Evolutionary conservation across 257 asterid genomes (phyloP).

Genomic region (Parsonsia alboflavescens): DNA sequence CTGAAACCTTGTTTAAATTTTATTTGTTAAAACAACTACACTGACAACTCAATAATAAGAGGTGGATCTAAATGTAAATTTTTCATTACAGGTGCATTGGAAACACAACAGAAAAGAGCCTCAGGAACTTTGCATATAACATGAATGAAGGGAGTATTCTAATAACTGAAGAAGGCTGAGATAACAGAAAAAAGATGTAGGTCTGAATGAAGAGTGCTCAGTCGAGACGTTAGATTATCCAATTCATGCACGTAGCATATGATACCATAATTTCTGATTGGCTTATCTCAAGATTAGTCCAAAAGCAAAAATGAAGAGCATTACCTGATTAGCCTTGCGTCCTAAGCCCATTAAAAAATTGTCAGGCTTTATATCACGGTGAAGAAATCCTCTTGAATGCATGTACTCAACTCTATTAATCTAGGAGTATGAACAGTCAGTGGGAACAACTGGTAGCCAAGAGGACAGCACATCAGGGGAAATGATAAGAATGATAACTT

Average conservation of each 20-base stretch:
- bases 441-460: conserved; percentile 13
- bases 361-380: conserved; percentile 96
- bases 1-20: neutral
- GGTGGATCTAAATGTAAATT: neutral
- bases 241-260: neutral
- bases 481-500: conserved; percentile 27
- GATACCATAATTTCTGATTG: neutral
- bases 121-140: neutral
- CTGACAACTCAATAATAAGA: neutral
- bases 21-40: neutral
- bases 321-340: conserved; percentile 94
- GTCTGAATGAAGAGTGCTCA: neutral
- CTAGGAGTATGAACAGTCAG: conserved; percentile 31
- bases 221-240: neutral
- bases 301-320: conserved; percentile 9
- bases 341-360: conserved; percentile 94
- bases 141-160: neutral
- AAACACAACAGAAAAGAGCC: neutral
- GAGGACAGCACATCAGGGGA: conserved; percentile 13
- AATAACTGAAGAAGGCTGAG: neutral
- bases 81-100: neutral
- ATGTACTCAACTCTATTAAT: conserved; percentile 91
- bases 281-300: too few relatives aligned
- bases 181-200: neutral
- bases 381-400: conserved; percentile 97